These are phyloP conservation scores for Dryas octopetala DNA, from an alignment of 306 rosid species.

Conservation along the genomic window DNA sequence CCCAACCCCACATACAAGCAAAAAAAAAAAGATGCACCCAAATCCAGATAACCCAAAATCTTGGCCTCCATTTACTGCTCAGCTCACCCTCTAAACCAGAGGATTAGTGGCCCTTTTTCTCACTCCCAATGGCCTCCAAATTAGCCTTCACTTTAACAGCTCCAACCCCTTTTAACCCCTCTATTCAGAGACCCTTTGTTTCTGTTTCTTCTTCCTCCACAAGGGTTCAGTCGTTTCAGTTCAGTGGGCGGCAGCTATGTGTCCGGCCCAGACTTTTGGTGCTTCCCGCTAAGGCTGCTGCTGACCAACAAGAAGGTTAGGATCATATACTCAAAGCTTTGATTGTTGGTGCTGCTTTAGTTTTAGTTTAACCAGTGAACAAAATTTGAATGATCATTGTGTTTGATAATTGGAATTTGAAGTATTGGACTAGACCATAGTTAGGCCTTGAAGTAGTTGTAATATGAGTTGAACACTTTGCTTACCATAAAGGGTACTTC, in stretches of 20 bases:
- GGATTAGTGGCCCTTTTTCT: background rate
- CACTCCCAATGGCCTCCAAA: slow-evolving; percentile 61
- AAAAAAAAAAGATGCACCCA: background rate
- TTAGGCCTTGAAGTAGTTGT: background rate
- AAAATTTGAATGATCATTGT: background rate
- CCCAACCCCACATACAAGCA: background rate
- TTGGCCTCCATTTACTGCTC: background rate
- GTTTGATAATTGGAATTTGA: background rate
- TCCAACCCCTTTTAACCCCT: slow-evolving; percentile 38
- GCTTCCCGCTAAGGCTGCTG: slow-evolving; percentile 58
- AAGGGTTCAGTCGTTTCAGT: slow-evolving; percentile 43
- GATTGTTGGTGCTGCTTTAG: background rate
- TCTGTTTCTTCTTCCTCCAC: slow-evolving; percentile 38
- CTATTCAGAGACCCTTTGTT: slow-evolving; percentile 44
- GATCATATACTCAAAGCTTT: slow-evolving; percentile 3
- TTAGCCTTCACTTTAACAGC: slow-evolving; percentile 47
- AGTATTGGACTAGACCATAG: background rate
- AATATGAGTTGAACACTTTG: background rate
- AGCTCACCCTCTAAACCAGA: background rate
- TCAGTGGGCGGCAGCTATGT: slow-evolving; percentile 42
- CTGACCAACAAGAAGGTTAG: slow-evolving; percentile 78
- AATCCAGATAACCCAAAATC: background rate
- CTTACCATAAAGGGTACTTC: background rate
- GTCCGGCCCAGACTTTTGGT: slow-evolving; percentile 48
- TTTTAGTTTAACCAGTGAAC: background rate